A percentile compares a stretch with the other conserved stretches of the same genome.
Conservation (phyloP, 2,329 filamentous ascomycete genomes). For the Xylaria sp. region DNA sequence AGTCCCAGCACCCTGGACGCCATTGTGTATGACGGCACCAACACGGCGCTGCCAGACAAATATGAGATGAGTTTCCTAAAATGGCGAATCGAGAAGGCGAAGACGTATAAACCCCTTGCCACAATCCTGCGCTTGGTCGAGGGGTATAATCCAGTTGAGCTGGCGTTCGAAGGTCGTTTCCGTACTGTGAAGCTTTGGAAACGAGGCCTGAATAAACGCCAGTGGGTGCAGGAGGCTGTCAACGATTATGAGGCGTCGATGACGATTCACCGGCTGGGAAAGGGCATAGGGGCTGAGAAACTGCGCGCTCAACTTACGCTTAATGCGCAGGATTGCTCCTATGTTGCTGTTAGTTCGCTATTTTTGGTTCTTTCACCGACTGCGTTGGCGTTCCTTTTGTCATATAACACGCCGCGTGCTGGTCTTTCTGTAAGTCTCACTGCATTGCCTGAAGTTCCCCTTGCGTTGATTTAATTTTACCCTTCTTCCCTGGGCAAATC, state of each 20-base stretch:
- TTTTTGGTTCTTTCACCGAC: conserved; percentile 46
- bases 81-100: conserved; percentile 34
- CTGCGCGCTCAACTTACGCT: conserved; percentile 40
- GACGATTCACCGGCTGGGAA: conserved; percentile 16
- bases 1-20: conserved; percentile 47
- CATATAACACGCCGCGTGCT: conserved; percentile 48
- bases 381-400: conserved; percentile 49
- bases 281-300: conserved; percentile 18
- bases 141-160: conserved; percentile 45
- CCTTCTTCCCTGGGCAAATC: neutral
- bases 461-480: neutral
- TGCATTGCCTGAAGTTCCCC: neutral
- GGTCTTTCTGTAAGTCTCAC: conserved; percentile 42
- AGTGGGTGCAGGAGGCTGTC: conserved; percentile 48
- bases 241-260: conserved; percentile 41
- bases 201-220: conserved; percentile 47
- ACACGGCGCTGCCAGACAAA: conserved; percentile 31
- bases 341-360: conserved; percentile 39
- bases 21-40: conserved; percentile 47
- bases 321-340: conserved; percentile 39
- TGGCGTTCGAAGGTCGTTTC: conserved; percentile 46
- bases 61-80: conserved; percentile 41
- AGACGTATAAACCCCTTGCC: conserved; percentile 27
- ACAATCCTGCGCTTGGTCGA: conserved; percentile 33
- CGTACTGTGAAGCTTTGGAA: conserved; percentile 50